Base-by-base conservation (phyloP, 306 rosid genomes). In the Vigna reflexopilosa region DNA sequence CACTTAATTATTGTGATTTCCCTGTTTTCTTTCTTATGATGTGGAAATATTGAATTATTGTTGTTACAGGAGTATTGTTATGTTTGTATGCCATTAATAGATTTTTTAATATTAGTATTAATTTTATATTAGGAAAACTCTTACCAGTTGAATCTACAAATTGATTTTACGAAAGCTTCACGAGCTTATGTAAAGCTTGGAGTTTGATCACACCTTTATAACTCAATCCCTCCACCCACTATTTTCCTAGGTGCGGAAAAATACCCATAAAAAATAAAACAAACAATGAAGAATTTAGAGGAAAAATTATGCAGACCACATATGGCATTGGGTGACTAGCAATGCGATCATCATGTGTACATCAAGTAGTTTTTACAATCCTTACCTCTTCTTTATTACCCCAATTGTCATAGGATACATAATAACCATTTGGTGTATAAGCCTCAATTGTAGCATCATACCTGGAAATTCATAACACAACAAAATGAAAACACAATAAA, bases 381-480 rank as follows among this genome's bases (percentile, higher is more conserved):
- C 82, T 72, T 86, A 95, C 98, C 98, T 95, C 98, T 91, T 95
- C 98, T 86, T 78, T 87, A 78, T 95, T 95, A 56, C 98, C 98
- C 98, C 98, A 95, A 65, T 32, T 87, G 62, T 89, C 96, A 85
- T 91, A 95, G 57, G 67, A 5, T 80, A 95, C 93, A 63, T 82
- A 82, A 85, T 89, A 95, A 54, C 98, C 98, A 84, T 87, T 91
- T 28, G 88, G 89, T 68, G 98, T 87, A 79, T 86, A 84, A 57
- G 93, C 89, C 79, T 91, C 90, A 48, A 95, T 52, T 42, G 89
- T 93, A 76, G 98, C 98, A 58, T 92, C 89, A 68, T 95, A 95
- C 98, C 98, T 95, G 88, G 70, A 79, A 65, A 88, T 66, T 83
- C 63, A 78, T 12, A 42, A 78, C 56, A 62, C 78, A 89, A 76